Evolutionary conservation across 2,329 filamentous ascomycete genomes (phyloP), one percentile per base, ranked within the genome.

Genomic region (Alternaria dauci): DNA sequence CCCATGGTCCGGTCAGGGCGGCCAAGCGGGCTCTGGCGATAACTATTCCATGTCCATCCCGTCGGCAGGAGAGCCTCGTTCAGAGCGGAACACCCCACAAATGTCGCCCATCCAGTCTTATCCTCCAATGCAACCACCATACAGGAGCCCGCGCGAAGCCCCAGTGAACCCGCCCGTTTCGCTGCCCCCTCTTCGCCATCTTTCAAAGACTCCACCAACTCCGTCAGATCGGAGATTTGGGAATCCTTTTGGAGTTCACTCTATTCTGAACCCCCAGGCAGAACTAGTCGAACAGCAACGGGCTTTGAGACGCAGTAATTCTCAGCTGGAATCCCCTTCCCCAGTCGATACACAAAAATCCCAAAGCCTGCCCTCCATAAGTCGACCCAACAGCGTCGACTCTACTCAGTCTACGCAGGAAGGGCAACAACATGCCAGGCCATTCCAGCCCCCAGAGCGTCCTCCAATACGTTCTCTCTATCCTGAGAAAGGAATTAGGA

Each of bases 401-500:
- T 77, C 74, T 3, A 71, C 65, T 0, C 69, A 71, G 36, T 77
- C 74, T 5, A 70, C 65, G 0, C 69, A 70, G 25, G 72, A 70
- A 8, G 74, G 75, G 1, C 62, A 63, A 12, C 59, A 64, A 11
- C 58, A 66, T n/a, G 63, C 55, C 16, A 70, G 70, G 56, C 69
- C 56, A 18, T 77, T 71, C 57, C 73, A 66, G 41, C 71, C 68
- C 5, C 71, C 71, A 30, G 66, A 68, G 39, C 68, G 67, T 28
- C 71, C 70, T 38, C 62, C 70, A 44, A 48, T 78, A 55, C 80
- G 86, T 64, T 83, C 83, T 34, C 83, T 87, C n/a, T 71, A 88
- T 61, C 88, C 85, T 11, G 86, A 88, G 1, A 82, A 83, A 64
- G 88, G 82, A 41, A 79, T 80, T 55, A 83, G 87, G 62, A 80